These are phyloP conservation scores for Trematosphaeria pertusa DNA, from an alignment of 2,329 filamentous ascomycete species.

Conservation along the genomic window DNA sequence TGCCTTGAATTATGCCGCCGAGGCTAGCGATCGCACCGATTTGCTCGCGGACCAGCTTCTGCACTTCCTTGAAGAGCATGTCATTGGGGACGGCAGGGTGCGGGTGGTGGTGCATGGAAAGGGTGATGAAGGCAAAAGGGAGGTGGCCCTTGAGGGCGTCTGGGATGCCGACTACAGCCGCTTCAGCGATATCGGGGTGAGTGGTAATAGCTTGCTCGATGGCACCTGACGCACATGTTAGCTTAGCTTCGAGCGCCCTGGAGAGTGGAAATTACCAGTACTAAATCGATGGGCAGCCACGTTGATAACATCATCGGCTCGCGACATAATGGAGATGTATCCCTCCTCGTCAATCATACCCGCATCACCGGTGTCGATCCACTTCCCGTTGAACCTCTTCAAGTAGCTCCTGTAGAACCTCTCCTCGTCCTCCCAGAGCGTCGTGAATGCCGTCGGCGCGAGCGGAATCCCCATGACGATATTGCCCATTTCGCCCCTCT, in stretches of 20 bases:
- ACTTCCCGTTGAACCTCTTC: constrained; percentile 79
- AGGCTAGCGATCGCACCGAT: constrained; percentile 88
- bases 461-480: constrained; percentile 85
- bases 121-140: constrained; percentile 85
- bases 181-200: constrained; percentile 80
- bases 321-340: constrained; percentile 68
- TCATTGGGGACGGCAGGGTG: constrained; percentile 58
- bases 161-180: constrained; percentile 84
- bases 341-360: constrained; percentile 82
- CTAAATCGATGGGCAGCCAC: constrained; percentile 93
- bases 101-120: constrained; percentile 60
- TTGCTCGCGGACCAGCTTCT: constrained; percentile 74
- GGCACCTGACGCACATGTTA: constrained; percentile 63
- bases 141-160: constrained; percentile 88
- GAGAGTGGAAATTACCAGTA: constrained; percentile 66
- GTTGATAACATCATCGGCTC: constrained; percentile 88
- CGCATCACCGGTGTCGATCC: constrained; percentile 91
- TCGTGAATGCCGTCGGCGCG: constrained; percentile 85
- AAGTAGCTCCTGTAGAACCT: constrained; percentile 87
- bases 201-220: constrained; percentile 91
- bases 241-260: no score
- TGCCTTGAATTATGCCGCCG: constrained; percentile 84
- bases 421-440: constrained; percentile 84
- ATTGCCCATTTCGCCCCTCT: constrained; percentile 83
- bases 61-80: constrained; percentile 68